phyloP scores from a whole-genome alignment of 2,329 filamentous ascomycete species.

The Rasamsonia emersonii region DNA sequence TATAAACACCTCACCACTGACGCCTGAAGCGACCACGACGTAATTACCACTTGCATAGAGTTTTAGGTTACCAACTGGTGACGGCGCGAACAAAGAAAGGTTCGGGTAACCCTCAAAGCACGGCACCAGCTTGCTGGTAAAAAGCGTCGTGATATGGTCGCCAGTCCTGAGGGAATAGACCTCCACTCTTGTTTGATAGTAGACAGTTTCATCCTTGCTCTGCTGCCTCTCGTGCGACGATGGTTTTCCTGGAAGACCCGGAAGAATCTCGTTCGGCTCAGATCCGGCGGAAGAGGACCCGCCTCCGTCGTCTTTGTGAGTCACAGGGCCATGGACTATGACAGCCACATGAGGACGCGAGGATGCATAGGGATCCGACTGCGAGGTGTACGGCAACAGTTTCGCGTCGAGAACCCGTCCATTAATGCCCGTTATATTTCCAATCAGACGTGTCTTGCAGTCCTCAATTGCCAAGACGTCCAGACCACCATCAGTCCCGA shows the following conservation, averaged over 20 bases:
- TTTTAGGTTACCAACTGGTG: slow-evolving; percentile 63
- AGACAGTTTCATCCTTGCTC: slow-evolving; percentile 20
- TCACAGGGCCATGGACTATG: slow-evolving; percentile 67
- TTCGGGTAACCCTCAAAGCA: slow-evolving; percentile 50
- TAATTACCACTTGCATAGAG: slow-evolving; percentile 65
- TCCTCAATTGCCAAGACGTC: slow-evolving; percentile 67
- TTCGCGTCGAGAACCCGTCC: slow-evolving; percentile 77
- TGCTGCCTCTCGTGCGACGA: slow-evolving; percentile 15
- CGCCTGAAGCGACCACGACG: slow-evolving; percentile 66
- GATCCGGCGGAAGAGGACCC: slow-evolving; percentile 24
- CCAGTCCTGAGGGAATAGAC: slow-evolving; percentile 77
- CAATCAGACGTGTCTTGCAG: slow-evolving; percentile 60
- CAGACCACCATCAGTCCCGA: slow-evolving; percentile 72
- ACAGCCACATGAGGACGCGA: slow-evolving; percentile 68
- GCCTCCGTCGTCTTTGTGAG: slow-evolving; percentile 39
- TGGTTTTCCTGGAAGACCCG: slow-evolving; percentile 17
- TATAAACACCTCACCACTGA: slow-evolving; percentile 80
- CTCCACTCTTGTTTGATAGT: slow-evolving; percentile 80
- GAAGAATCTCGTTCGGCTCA: slow-evolving; percentile 26
- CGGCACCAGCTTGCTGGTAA: slow-evolving; percentile 58
- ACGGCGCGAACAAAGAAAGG: slow-evolving; percentile 58
- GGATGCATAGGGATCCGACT: slow-evolving; percentile 43
- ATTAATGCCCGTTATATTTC: slow-evolving; percentile 64
- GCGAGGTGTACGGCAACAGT: slow-evolving; percentile 61
- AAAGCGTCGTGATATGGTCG: slow-evolving; percentile 61